phyloP scores from a whole-genome alignment of 2,329 filamentous ascomycete species.

The Penicillium sp. region DNA sequence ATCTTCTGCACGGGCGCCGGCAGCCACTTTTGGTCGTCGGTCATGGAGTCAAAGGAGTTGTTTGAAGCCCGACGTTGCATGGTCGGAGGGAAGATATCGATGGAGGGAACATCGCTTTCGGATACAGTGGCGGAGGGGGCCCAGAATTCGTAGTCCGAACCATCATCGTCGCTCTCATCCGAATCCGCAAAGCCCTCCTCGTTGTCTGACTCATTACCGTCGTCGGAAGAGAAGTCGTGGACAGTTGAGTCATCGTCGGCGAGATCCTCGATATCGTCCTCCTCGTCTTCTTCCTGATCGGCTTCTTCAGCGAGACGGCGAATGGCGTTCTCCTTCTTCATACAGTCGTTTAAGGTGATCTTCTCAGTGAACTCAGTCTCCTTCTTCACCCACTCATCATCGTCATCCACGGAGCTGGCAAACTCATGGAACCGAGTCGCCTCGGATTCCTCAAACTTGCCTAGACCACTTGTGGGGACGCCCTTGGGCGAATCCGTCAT shows the following conservation, averaged over 20 bases:
- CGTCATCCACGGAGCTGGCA: constrained; percentile 74
- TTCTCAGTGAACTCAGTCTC: constrained; percentile 63
- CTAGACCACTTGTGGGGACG: constrained; percentile 37
- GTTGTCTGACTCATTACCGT: constrained; percentile 80
- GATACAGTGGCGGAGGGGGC: constrained; percentile 49
- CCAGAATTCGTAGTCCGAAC: constrained; percentile 67
- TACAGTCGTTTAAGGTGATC: constrained; percentile 84
- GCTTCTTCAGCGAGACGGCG: constrained; percentile 83
- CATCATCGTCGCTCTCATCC: constrained; percentile 61
- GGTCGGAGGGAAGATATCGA: constrained; percentile 49
- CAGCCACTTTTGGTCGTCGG: constrained; percentile 33
- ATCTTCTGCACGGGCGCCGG: constrained; percentile 30
- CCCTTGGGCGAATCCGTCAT: constrained; percentile 21
- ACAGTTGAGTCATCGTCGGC: constrained; percentile 64
- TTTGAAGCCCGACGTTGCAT: constrained; percentile 51
- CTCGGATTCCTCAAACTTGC: constrained; percentile 44
- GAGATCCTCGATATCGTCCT: constrained; percentile 60
- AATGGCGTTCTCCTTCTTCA: constrained; percentile 86
- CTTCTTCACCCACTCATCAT: constrained; percentile 89
- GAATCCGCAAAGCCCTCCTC: constrained; percentile 69
- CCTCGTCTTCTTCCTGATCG: constrained; percentile 78
- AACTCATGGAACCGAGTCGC: constrained; percentile 77
- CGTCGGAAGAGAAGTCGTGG: constrained; percentile 52
- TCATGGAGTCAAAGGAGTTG: constrained; percentile 55
- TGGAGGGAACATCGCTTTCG: constrained; percentile 55